These are phyloP conservation scores for Ganoderma lucidum DNA, from an alignment of 1,284 basidiomycete species.

Conservation along the genomic window DNA sequence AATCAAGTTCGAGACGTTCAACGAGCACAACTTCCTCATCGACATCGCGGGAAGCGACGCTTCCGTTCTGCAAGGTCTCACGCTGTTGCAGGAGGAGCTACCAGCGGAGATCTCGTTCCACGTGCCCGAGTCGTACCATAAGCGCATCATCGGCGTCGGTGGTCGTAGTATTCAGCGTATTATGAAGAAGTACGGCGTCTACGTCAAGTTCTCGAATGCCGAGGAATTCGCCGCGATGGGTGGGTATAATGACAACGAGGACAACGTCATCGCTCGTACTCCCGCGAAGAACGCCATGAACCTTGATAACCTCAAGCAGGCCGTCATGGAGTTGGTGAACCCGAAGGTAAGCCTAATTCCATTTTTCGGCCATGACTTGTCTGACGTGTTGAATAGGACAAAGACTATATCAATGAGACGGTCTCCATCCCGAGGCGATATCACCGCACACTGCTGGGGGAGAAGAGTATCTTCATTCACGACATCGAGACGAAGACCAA, in stretches of 20 bases:
- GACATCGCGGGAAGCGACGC: slow-evolving; percentile 88
- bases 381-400: slow-evolving; percentile 67
- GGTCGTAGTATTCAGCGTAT: slow-evolving; percentile 99
- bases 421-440: slow-evolving; percentile 94
- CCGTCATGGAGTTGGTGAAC: slow-evolving; percentile 97
- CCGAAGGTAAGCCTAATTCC: slow-evolving; percentile 74
- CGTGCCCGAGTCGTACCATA: slow-evolving; percentile 98
- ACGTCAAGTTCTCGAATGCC: slow-evolving; percentile 99
- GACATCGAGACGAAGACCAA: slow-evolving; percentile 98
- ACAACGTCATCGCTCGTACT: slow-evolving; percentile 97
- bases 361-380: slow-evolving; percentile 13
- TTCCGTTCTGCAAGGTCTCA: slow-evolving; percentile 88
- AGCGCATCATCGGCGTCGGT: slow-evolving; percentile 98
- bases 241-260: slow-evolving; percentile 97
- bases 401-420: slow-evolving; percentile 95
- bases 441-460: slow-evolving; percentile 93
- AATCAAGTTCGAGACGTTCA: slow-evolving; percentile 99
- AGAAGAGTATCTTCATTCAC: slow-evolving; percentile 96
- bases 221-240: slow-evolving; percentile 96
- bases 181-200: slow-evolving; percentile 99
- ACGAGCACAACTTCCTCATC: slow-evolving; percentile 99
- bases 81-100: slow-evolving; percentile 93
- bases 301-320: slow-evolving; percentile 94
- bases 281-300: slow-evolving; percentile 98
- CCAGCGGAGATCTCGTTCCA: slow-evolving; percentile 99